Conservation (phyloP, 371 early-diverging fungal species). For the Furculomyces boomerangus region DNA sequence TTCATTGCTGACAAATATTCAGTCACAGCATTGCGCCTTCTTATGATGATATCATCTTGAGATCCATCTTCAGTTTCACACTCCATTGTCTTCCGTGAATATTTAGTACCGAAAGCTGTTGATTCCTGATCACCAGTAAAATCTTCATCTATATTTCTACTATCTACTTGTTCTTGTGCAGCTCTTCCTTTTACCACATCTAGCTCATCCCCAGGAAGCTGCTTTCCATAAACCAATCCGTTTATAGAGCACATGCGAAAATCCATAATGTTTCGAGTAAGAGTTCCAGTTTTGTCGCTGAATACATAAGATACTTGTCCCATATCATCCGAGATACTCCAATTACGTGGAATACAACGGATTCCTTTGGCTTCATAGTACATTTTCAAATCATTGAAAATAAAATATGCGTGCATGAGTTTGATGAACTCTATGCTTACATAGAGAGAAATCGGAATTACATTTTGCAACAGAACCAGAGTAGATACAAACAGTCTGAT, state of each 20-base stretch:
- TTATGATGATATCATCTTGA: not conserved
- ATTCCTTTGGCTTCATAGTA: slow-evolving; percentile 49
- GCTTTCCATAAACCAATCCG: slow-evolving; percentile 62
- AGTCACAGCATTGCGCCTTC: slow-evolving; percentile 20
- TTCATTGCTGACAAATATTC: slow-evolving; percentile 39
- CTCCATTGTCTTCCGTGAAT: not conserved
- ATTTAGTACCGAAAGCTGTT: not conserved
- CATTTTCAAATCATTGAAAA: slow-evolving; percentile 70
- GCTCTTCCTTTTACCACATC: slow-evolving; percentile 20
- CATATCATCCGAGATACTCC: slow-evolving; percentile 89
- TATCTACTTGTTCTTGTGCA: slow-evolving; percentile 22
- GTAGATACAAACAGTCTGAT: slow-evolving; percentile 34
- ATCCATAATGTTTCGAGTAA: slow-evolving; percentile 93
- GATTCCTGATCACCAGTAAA: not conserved
- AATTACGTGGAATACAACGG: slow-evolving; percentile 54
- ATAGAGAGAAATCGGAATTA: slow-evolving; percentile 94
- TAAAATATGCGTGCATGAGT: slow-evolving; percentile 63
- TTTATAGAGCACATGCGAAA: slow-evolving; percentile 75
- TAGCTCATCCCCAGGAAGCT: slow-evolving; percentile 22
- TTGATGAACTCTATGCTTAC: slow-evolving; percentile 86
- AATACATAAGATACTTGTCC: slow-evolving; percentile 93
- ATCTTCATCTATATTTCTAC: slow-evolving; percentile 10
- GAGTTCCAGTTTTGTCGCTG: slow-evolving; percentile 95
- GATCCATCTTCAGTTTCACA: slow-evolving; percentile 10
- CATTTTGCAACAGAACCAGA: slow-evolving; percentile 83